phyloP scores from a whole-genome alignment of 2,329 filamentous ascomycete species.

The Leptographium procerum region DNA sequence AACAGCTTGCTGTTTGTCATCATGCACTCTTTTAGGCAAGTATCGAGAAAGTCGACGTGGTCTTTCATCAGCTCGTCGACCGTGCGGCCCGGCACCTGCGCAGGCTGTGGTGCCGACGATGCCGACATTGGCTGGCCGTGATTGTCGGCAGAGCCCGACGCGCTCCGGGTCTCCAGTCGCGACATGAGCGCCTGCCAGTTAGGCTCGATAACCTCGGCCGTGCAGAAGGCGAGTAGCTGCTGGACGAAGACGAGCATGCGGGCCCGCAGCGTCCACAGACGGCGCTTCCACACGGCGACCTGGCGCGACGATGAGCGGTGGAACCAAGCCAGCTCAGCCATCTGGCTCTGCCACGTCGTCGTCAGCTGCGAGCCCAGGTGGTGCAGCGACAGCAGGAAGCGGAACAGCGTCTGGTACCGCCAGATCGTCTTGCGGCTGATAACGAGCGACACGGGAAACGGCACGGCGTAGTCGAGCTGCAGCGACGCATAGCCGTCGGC shows the following conservation, averaged over 20 bases:
- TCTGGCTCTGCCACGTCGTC: conserved; percentile 83
- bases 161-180: too few relatives aligned
- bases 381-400: conserved; percentile 80
- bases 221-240: conserved; percentile 93
- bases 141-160: too few relatives aligned
- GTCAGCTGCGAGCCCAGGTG: conserved; percentile 83
- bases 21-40: conserved; percentile 98
- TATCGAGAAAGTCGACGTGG: conserved; percentile 95
- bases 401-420: conserved; percentile 90
- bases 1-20: conserved; percentile 91
- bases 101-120: not conserved
- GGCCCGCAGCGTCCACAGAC: conserved; percentile 81
- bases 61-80: conserved; percentile 99
- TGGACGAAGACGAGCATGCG: conserved; percentile 97
- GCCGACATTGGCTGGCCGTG: conserved; percentile 19
- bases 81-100: conserved; percentile 42
- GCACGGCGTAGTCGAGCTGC: conserved; percentile 87
- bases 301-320: conserved; percentile 62
- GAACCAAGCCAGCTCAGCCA: conserved; percentile 68
- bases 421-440: conserved; percentile 96
- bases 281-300: conserved; percentile 84
- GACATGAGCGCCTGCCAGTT: conserved; percentile 94
- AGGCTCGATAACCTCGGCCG: conserved; percentile 91
- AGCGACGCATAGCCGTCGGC: conserved; percentile 85
- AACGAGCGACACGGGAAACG: conserved; percentile 89